A percentile compares a stretch with the other conserved stretches of the same genome.
Conservation (phyloP, 116 monocot genomes). For the Papilionanthe hybrid region DNA sequence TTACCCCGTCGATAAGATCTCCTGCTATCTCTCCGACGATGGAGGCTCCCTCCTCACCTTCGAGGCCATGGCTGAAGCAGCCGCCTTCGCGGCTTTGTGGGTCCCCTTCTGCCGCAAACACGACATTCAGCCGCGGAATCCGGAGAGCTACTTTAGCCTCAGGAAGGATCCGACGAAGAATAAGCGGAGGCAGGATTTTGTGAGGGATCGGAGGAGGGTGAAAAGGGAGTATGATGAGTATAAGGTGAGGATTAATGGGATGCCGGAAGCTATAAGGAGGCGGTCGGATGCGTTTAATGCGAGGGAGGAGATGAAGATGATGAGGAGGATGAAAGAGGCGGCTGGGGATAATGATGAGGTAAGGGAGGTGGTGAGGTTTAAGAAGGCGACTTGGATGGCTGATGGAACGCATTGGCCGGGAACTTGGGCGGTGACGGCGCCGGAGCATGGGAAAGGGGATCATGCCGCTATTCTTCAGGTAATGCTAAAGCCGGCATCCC, state of each 20-base stretch:
- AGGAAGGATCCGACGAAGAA: slow-evolving; percentile 88
- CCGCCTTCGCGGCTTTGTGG: slow-evolving; percentile 75
- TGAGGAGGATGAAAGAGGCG: slow-evolving; percentile 54
- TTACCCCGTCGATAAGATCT: background rate
- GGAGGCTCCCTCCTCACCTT: slow-evolving; percentile 12
- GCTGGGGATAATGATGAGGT: slow-evolving; percentile 18
- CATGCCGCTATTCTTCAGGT: slow-evolving; percentile 84
- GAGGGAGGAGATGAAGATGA: slow-evolving; percentile 70
- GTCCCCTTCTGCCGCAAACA: slow-evolving; percentile 93
- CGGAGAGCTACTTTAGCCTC: slow-evolving; percentile 72
- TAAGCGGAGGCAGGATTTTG: slow-evolving; percentile 72
- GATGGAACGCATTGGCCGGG: slow-evolving; percentile 84
- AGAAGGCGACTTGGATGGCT: slow-evolving; percentile 90
- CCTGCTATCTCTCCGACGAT: slow-evolving; percentile 1
- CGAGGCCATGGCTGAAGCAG: slow-evolving; percentile 94
- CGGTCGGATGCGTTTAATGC: slow-evolving; percentile 84
- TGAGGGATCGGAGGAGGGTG: slow-evolving; percentile 68
- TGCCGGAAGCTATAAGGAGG: slow-evolving; percentile 68
- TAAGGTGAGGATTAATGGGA: slow-evolving; percentile 77
- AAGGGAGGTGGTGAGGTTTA: slow-evolving; percentile 48
- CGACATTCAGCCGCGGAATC: slow-evolving; percentile 81
- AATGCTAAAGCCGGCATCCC: slow-evolving; percentile 58
- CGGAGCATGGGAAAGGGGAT: slow-evolving; percentile 66
- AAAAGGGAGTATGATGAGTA: slow-evolving; percentile 87
- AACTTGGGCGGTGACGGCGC: slow-evolving; percentile 38